Base-by-base conservation (phyloP, 768 basidiomycete genomes). In the Boletus eberwhitei region DNA sequence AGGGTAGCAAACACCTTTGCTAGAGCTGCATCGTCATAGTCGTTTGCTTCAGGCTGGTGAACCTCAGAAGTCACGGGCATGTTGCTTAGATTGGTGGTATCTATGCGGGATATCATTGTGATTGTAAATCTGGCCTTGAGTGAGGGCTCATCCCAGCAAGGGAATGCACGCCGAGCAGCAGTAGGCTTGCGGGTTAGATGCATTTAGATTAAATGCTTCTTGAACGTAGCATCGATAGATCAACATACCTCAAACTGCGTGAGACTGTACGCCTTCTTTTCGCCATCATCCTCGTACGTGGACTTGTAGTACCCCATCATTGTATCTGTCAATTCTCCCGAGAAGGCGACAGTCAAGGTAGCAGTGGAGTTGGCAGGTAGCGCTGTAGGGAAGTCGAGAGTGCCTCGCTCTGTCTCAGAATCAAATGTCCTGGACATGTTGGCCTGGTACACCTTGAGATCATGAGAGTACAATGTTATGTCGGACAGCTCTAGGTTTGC, bases 121-220 rank as follows among this genome's bases (percentile, higher is more conserved):
- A 93, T 74, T 0, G 79, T 64, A 66, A 87, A 90, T 3, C 87
- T 93, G 0, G 93, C 88, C 70, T 98, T 98, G 61, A 95, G 77
- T 36, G 83, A 77, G 16, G 95, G 96, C 66, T 97, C 94, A 66
- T 97, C 95, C 90, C 91, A 96, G 74, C 87, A 91, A 26, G 90
- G 90, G 70, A 92, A 90, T 7, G 87, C 83, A 39, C 83, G 79
- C 47, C 94, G 77, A 9, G 95, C 94, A 55, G 86, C 86, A 38
- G 90, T 96, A 37, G 94, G 86, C 87, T 96, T 59, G 16, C 37
- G 34, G 9, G 11, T 37, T 37, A 32, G 17, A 50, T 48, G 16
- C 29, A 42, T 42, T 47, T 47, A 57, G 52, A 51, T 43, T 12
- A 57, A 21, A 37, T 9, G 12, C 11, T 36, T 6, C 7, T 42